Evolutionary conservation across 2,329 filamentous ascomycete genomes (phyloP).

Genomic region (Penicillium thymicola): DNA sequence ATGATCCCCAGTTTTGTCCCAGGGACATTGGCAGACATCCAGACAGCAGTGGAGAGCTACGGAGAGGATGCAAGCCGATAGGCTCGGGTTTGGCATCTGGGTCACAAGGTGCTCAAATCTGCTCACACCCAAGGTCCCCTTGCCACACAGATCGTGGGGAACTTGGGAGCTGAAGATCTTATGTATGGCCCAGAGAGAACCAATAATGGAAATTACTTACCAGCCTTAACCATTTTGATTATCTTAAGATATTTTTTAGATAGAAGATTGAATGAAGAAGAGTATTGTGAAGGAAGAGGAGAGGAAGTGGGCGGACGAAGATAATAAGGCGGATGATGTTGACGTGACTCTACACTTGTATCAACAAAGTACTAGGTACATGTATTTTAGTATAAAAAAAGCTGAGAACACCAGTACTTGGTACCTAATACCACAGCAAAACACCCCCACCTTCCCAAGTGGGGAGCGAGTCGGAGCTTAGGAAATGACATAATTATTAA

Average conservation of each 20-base stretch:
- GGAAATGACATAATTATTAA: constrained; percentile 24
- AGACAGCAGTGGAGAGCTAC: constrained; percentile 9
- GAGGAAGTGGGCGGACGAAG: constrained; percentile 17
- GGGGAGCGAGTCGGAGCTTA: constrained; percentile 13
- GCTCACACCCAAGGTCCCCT: constrained; percentile 41
- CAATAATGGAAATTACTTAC: constrained; percentile 54
- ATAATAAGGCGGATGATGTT: constrained; percentile 27
- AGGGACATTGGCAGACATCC: background rate
- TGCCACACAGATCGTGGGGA: constrained; percentile 28
- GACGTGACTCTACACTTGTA: constrained; percentile 19
- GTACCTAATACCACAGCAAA: constrained; percentile 6
- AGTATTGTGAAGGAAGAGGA: constrained; percentile 13
- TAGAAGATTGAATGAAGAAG: constrained; percentile 10
- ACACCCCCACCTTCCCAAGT: constrained; percentile 27
- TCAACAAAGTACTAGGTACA: constrained; percentile 13
- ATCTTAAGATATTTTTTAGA: constrained; percentile 38
- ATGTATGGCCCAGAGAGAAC: constrained; percentile 19
- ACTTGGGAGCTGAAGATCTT: constrained; percentile 3
- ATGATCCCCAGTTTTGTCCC: background rate
- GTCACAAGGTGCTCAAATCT: constrained; percentile 44
- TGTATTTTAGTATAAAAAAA: background rate
- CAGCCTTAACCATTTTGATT: constrained; percentile 97
- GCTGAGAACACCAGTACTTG: background rate
- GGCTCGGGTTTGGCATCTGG: constrained; percentile 18
- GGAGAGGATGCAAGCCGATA: constrained; percentile 24